Evolutionary conservation across 2,329 filamentous ascomycete species (phyloP), one percentile per base, ranked within the genome.

Genomic region (Fusarium hostae): DNA sequence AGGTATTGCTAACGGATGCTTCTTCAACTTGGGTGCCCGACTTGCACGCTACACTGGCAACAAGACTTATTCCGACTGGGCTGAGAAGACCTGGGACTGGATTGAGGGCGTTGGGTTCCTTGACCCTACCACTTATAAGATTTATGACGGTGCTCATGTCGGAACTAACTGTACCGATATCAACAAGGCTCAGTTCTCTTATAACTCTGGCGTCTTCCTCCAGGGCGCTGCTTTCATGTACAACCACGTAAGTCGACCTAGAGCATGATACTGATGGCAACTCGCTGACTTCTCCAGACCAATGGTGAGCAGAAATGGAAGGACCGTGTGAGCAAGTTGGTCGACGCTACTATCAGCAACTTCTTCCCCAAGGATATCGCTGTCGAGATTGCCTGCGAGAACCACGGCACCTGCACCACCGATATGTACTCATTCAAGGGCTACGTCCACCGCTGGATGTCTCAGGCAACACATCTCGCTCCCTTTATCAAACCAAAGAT

Each of bases 1-100:
- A 81, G 78, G 85, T 65, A 86, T 89, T 63, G 87, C 88, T 28
- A 90, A 90, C 68, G 88, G 87, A 47, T 87, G 86, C 75, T 89
- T 90, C 79, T 90, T 91, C 82, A 89, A 91, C 77, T 80, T 91
- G 24, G 88, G 86, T n/a, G 88, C 92, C 20, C 88, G 93, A 12
- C 85, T 95, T 15, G 92, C 90, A 0, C 86, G 90, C 13, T 94
- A 93, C 80, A 93, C 91, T 0, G 83, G 83, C 35, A 92, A 94
- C 75, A 74, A 83, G 2, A 91, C 90, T 0, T 94, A 93, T 73
- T 82, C 84, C 5, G 83, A 90, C 9, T 90, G 89, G 84, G 91
- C 91, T 2, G 84, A 86, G 62, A 88, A 86, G 76, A 85, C 86
- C 1, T 94, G 87, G 82, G 84, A 92, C 44, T 91, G 92, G 88